A percentile compares a stretch with the other conserved stretches of the same genome.
Conservation (phyloP, 352 stramenopile species). For the Thalassiosira sp. region DNA sequence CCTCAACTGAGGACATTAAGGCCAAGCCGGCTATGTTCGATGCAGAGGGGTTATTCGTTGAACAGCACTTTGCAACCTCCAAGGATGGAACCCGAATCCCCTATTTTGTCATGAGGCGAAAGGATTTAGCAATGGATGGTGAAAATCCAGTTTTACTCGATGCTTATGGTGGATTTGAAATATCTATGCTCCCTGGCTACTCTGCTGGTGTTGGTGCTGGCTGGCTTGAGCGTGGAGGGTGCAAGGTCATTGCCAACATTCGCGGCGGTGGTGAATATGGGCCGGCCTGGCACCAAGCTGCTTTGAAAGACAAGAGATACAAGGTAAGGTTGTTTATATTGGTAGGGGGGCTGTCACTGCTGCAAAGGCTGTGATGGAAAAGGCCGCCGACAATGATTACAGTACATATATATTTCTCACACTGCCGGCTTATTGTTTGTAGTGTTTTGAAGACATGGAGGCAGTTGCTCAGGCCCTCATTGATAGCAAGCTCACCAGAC, state of each 20-base stretch:
- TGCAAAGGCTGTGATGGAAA: too few relatives aligned
- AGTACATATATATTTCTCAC: background rate
- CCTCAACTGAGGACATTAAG: slow-evolving; percentile 22
- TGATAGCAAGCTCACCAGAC: slow-evolving; percentile 85
- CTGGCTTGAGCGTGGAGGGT: slow-evolving; percentile 87
- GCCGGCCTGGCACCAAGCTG: slow-evolving; percentile 87
- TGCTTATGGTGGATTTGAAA: slow-evolving; percentile 92
- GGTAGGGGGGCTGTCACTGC: too few relatives aligned
- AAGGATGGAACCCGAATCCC: slow-evolving; percentile 90
- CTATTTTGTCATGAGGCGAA: slow-evolving; percentile 89
- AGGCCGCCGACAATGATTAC: background rate
- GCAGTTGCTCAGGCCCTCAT: slow-evolving; percentile 88
- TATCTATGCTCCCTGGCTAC: slow-evolving; percentile 88
- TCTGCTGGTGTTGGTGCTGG: slow-evolving; percentile 85
- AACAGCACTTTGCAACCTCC: slow-evolving; percentile 86
- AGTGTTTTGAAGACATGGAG: slow-evolving; percentile 91
- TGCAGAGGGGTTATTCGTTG: slow-evolving; percentile 30
- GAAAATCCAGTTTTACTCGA: slow-evolving; percentile 87
- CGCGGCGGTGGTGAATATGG: slow-evolving; percentile 88
- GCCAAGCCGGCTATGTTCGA: slow-evolving; percentile 56
- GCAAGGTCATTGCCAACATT: slow-evolving; percentile 88
- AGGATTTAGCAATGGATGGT: slow-evolving; percentile 79
- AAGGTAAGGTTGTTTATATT: slow-evolving; percentile 26
- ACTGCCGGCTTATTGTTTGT: background rate
- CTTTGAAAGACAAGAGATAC: slow-evolving; percentile 89